A percentile compares a stretch with the other conserved stretches of the same genome.
Conservation (phyloP, 108 stramenopile species). For the Nannochloropsis gaditana region DNA sequence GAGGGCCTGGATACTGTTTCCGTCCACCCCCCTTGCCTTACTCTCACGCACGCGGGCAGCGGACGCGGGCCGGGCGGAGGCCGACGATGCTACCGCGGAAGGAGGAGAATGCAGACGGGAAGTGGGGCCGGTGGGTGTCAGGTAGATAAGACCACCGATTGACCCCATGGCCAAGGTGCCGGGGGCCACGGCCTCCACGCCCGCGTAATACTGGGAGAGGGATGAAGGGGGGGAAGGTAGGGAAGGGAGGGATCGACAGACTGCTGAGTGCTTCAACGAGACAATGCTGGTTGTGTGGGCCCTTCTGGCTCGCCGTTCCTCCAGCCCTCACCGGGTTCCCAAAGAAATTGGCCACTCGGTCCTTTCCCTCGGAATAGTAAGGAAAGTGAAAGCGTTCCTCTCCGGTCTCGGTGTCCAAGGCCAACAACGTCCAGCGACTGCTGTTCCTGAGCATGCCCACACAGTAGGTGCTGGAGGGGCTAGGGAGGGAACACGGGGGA, state of each 20-base stretch:
- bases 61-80: neutral
- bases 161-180: neutral
- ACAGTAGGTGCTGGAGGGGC: neutral
- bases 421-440: neutral
- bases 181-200: neutral
- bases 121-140: neutral
- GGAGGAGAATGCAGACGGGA: neutral
- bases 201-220: conserved; percentile 4
- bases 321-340: neutral
- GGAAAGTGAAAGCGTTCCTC: neutral
- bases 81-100: neutral
- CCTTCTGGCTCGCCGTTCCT: neutral
- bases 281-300: neutral
- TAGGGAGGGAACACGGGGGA: neutral
- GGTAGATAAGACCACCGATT: neutral
- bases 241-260: neutral
- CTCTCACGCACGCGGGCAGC: neutral
- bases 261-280: neutral
- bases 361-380: neutral
- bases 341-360: neutral
- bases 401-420: neutral
- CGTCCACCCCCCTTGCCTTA: too few relatives aligned
- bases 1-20: too few relatives aligned
- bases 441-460: neutral
- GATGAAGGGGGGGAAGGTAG: neutral